These are phyloP conservation scores for Picochlorum sp. DNA, from an alignment of 139 green algal genomes.

Conservation along the genomic window DNA sequence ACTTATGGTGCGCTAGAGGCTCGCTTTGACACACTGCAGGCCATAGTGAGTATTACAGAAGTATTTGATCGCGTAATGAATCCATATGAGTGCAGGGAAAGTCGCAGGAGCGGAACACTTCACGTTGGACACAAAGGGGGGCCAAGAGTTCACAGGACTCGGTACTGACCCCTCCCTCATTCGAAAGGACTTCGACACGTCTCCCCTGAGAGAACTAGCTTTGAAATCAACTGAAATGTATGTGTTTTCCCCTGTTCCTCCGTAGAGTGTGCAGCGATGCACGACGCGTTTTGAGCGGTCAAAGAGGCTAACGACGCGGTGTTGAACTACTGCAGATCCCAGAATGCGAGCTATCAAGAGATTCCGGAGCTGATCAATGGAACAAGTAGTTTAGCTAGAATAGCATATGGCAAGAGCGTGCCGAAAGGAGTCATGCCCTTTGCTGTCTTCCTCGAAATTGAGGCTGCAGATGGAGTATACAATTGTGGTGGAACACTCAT, in stretches of 20 bases:
- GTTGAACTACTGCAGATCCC: background rate
- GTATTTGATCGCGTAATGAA: too few species aligned
- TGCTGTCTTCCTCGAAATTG: background rate
- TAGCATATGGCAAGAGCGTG: background rate
- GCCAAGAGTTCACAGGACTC: constrained; percentile 1
- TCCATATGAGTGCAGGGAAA: background rate
- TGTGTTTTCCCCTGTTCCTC: background rate
- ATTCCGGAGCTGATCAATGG: background rate
- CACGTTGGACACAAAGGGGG: background rate
- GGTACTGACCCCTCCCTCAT: background rate
- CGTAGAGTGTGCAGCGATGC: background rate
- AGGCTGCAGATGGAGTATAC: background rate
- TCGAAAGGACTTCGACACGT: background rate
- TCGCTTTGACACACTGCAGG: too few species aligned
- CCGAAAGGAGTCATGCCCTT: background rate
- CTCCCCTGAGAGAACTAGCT: background rate
- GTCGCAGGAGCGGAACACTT: background rate
- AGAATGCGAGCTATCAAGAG: background rate
- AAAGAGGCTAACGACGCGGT: too few species aligned
- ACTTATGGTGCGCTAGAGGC: too few species aligned
- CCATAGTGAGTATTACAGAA: too few species aligned
- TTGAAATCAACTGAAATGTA: constrained; percentile 1
- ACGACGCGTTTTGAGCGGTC: background rate
- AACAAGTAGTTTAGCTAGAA: background rate
- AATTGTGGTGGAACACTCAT: constrained; percentile 1